Evolutionary conservation across 2,329 filamentous ascomycete species (phyloP), one percentile per base, ranked within the genome.

Genomic region (Stemphylium lycopersici): DNA sequence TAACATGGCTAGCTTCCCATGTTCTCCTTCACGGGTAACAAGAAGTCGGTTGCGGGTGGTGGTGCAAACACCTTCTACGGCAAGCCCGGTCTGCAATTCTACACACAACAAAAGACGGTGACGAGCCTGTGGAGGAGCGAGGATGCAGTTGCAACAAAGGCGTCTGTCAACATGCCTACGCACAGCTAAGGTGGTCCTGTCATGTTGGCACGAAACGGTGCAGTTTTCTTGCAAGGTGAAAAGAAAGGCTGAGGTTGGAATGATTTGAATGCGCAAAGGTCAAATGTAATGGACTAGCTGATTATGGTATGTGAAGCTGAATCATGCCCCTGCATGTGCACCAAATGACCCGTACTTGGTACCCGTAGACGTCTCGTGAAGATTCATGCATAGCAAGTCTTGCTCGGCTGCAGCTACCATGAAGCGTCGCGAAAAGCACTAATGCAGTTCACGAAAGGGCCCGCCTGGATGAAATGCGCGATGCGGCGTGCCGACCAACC

Each of bases 31-130:
- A 87, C 85, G 2, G 85, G 85, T 15, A 88, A 88, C 74, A 84
- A 99, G 87, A 93, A 90, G 83, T 91, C 87, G 70, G 83, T 98
- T 52, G 95, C 95, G 0, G 95, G 93, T 49, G 93, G 93, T 47
- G 93, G 95, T 57, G 90, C 90, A 33, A 96, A 86, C 79, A 96
- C 92, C 13, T 98, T 99, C 76, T 99, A 99, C 78, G 95, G 95
- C 63, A 90, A 90, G 77, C 91, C 92, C 0, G 95, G 93, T 20
- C 78, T 99, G 73, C 88, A 90, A 73, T 99, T 99, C 75, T 98
- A 96, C 78, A 99, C 95, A 3, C 95, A 98, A 80, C 85, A 90
- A 72, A 98, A 99, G 90, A 99, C 95, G 2, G 95, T 99, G 43
- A 99, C 26, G 48, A 89, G 91, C 63, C 79, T 96, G 74, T 99